Evolutionary conservation across 164 flowering plant genomes (phyloP).

Genomic region (Liquidambar formosana): DNA sequence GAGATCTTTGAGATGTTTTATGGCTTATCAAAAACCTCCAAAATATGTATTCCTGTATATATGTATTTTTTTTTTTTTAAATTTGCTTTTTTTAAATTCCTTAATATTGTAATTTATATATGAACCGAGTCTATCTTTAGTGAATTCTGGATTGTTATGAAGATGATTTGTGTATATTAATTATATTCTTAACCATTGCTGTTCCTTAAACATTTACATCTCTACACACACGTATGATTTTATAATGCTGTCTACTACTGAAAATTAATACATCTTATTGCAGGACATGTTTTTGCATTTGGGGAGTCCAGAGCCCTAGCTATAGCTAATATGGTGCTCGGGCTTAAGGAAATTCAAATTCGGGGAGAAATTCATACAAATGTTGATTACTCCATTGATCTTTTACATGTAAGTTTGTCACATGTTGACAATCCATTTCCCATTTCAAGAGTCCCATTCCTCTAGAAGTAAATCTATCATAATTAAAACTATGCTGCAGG

Average conservation of each 20-base stretch:
- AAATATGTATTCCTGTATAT: no score
- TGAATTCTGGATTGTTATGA: no score
- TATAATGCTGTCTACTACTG: slow-evolving; percentile 2
- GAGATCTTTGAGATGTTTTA: no score
- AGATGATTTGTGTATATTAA: no score
- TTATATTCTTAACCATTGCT: no score
- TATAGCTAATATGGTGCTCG: slow-evolving; percentile 99
- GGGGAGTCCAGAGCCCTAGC: slow-evolving; percentile 97
- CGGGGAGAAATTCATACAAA: slow-evolving; percentile 98
- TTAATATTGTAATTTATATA: no score
- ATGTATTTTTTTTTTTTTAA: no score
- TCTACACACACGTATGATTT: no score
- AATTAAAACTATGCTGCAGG: slow-evolving; percentile 46
- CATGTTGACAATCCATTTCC: background rate
- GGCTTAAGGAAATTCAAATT: slow-evolving; percentile 96
- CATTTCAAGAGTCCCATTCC: background rate
- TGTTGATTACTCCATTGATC: slow-evolving; percentile 97
- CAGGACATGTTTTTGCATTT: slow-evolving; percentile 99
- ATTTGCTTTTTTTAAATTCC: no score
- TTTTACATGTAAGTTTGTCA: slow-evolving; percentile 74
- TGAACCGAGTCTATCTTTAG: no score
- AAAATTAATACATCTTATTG: slow-evolving; percentile 4
- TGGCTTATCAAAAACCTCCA: no score
- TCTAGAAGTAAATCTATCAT: background rate
- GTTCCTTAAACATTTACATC: no score